Percentiles rank a stretch among this genome's conserved stretches.
phyloP scores from a whole-genome alignment of 139 green algal species.

The Haematococcus sp. region DNA sequence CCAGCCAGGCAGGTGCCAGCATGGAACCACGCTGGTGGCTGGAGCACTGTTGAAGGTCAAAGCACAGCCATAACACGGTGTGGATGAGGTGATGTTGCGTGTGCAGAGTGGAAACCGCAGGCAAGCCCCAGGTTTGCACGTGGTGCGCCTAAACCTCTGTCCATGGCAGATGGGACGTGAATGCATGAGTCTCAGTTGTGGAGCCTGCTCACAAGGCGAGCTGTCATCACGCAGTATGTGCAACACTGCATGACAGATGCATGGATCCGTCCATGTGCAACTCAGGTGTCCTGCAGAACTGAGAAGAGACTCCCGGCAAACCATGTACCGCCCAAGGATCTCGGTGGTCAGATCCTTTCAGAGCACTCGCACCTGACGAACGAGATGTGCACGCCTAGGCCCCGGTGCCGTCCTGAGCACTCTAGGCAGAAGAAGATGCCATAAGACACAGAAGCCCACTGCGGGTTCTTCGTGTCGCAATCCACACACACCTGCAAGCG shows the following conservation, averaged over 20 bases:
- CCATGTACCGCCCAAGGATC: not conserved
- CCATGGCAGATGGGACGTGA: not conserved
- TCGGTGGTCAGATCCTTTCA: no score
- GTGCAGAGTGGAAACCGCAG: not conserved
- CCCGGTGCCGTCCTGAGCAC: slow-evolving; percentile 88
- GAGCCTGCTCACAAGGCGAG: no score
- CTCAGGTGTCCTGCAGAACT: not conserved
- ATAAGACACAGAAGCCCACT: slow-evolving; percentile 78
- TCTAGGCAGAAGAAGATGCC: slow-evolving; percentile 99
- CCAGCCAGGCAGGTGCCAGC: no score
- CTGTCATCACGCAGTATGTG: no score
- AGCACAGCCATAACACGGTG: no score
- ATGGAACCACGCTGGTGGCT: not conserved
- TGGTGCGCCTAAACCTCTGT: not conserved
- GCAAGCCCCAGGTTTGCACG: not conserved
- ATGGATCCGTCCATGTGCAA: no score
- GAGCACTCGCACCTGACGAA: slow-evolving; percentile 84
- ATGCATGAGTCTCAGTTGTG: not conserved
- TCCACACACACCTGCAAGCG: slow-evolving; percentile 83
- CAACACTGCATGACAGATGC: slow-evolving; percentile 4
- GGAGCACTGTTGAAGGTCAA: not conserved
- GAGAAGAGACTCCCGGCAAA: not conserved
- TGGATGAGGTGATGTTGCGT: not conserved
- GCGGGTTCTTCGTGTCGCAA: slow-evolving; percentile 91
- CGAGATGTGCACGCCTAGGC: slow-evolving; percentile 95